Base-by-base conservation (phyloP, 805 yeast species). In the Vanderwaltozyma tropicalis region DNA sequence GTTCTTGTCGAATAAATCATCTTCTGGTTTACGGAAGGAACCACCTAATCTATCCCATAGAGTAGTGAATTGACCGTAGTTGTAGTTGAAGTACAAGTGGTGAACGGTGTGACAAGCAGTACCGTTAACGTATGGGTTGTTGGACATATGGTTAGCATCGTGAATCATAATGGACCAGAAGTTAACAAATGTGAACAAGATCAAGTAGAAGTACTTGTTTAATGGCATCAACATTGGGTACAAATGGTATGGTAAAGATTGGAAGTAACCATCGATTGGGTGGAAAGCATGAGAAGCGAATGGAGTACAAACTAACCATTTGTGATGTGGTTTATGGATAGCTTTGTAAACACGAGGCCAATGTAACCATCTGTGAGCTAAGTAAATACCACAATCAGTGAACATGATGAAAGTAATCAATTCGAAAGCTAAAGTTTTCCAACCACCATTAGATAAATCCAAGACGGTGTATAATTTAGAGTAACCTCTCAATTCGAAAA, bases 111-210 rank as follows among this genome's bases (percentile, higher is more conserved):
- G 98, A 63, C 97, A 89, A 5, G 98, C 98, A 14, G 97, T 88
- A 53, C 98, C 98, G 63, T 92, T 92, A 48, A 92, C 81, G 41
- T 86, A 74, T 6, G 96, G 95, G 60, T 87, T 94, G 61, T 85
- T 82, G 31, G 95, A 82, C 69, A 89, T 62, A 62, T 87, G 92
- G 59, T 88, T 92, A 47, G 98, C 98, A 57, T 92, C 98, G 63
- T 92, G 98, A 57, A 92, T 92, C 92, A 89, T 82, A 31, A 92
- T 95, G 12, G 98, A 85, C 98, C 98, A 92, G 61, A 89, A 80
- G 64, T 92, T 89, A 47, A 92, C 96, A 63, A 87, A 80, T 0
- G 89, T 78, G 68, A 92, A 92, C 46, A 92, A 67, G 14, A 76
- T 49, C 55, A 92, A 70, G 61, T 89, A 92, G 17, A 84, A 75